These are phyloP conservation scores for Chlorella sp. DNA, from an alignment of 139 green algal species.

Conservation along the genomic window DNA sequence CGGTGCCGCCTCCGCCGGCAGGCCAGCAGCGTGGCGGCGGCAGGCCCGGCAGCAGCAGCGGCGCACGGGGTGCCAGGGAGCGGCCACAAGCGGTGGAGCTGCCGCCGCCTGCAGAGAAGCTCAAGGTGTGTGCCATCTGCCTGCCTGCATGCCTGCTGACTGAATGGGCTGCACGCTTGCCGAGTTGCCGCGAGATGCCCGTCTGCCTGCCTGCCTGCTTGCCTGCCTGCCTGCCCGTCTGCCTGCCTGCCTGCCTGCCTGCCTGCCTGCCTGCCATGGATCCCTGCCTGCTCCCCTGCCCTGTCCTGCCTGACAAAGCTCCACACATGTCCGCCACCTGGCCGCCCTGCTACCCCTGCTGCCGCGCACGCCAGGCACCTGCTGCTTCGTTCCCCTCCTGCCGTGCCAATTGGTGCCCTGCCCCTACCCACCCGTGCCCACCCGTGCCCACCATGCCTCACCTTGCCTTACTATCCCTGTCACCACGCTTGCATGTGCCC, in stretches of 20 bases:
- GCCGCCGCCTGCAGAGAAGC: not conserved
- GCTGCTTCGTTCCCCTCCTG: not conserved
- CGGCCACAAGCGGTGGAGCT: slow-evolving; percentile 8
- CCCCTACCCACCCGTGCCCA: too few species aligned
- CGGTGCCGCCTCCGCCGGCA: not conserved
- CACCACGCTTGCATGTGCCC: not conserved
- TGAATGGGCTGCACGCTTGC: not conserved
- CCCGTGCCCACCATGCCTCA: too few species aligned
- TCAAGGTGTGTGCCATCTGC: not conserved
- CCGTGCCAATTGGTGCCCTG: too few species aligned
- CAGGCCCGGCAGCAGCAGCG: not conserved
- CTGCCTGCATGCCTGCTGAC: not conserved
- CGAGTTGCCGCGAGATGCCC: too few species aligned
- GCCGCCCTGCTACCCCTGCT: not conserved
- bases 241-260: too few species aligned
- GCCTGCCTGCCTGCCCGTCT: too few species aligned
- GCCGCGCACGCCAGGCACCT: not conserved
- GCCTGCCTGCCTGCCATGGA: too few species aligned
- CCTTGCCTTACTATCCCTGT: too few species aligned
- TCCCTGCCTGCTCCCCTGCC: too few species aligned
- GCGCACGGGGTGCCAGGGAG: not conserved
- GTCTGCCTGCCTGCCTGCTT: too few species aligned
- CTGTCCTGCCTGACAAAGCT: too few species aligned
- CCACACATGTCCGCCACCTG: too few species aligned
- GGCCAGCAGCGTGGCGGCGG: not conserved